Evolutionary conservation across 768 basidiomycete genomes (phyloP).

Genomic region (Rubroboletus pulcherrimus): DNA sequence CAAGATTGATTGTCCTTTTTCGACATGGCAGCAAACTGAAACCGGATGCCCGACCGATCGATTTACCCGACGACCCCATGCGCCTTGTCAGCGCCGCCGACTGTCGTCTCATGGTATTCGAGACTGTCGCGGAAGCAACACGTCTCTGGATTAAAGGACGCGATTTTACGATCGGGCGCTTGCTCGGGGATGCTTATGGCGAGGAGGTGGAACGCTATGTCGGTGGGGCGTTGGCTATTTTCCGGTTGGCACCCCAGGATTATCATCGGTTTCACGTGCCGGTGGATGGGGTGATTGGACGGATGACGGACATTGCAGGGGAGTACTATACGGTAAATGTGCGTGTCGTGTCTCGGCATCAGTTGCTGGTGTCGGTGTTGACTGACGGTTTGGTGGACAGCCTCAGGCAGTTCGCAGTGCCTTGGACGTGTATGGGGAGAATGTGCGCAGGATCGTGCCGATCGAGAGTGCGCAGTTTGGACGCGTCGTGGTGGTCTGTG

Average conservation of each 20-base stretch:
- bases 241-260: conserved; percentile 90
- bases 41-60: conserved; percentile 71
- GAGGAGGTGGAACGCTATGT: conserved; percentile 64
- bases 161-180: conserved; percentile 76
- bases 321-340: conserved; percentile 98
- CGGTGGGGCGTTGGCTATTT: conserved; percentile 85
- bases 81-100: conserved; percentile 89
- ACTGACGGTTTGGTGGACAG: conserved; percentile 32
- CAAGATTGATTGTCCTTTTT: neutral
- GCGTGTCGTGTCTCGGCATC: conserved; percentile 33
- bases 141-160: conserved; percentile 95
- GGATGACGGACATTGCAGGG: conserved; percentile 78
- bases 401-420: conserved; percentile 91
- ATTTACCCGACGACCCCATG: conserved; percentile 66
- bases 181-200: conserved; percentile 79
- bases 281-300: conserved; percentile 79
- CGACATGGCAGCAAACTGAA: conserved; percentile 69
- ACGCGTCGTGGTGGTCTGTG: conserved; percentile 84
- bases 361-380: neutral
- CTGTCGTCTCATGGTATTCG: conserved; percentile 94
- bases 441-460: conserved; percentile 86
- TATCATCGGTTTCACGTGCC: conserved; percentile 94
- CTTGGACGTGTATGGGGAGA: conserved; percentile 93
- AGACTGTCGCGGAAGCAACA: conserved; percentile 81
- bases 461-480: conserved; percentile 91